Evolutionary conservation across 2,329 filamentous ascomycete genomes (phyloP).

Genomic region (Pestalotiopsis sp.): DNA sequence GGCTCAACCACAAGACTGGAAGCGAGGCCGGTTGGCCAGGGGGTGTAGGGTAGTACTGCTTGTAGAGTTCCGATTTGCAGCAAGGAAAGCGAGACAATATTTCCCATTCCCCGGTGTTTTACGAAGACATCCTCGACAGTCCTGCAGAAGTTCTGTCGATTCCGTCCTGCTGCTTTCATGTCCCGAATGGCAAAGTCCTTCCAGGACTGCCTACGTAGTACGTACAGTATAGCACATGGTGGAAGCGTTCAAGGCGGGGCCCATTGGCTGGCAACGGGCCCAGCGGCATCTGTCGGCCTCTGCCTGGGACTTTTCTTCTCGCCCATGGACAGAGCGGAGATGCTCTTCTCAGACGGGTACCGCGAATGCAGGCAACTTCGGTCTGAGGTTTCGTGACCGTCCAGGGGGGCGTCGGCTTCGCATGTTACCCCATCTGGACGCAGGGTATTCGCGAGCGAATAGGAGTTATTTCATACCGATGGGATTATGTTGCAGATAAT

Average conservation of each 20-base stretch:
- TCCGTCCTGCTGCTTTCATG: background rate
- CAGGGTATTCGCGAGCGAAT: background rate
- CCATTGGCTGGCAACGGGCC: background rate
- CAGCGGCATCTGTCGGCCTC: background rate
- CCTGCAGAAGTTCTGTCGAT: background rate
- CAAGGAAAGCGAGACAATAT: background rate
- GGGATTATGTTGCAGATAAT: background rate
- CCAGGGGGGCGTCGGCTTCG: background rate
- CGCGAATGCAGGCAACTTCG: background rate
- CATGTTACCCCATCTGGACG: background rate
- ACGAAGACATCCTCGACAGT: background rate
- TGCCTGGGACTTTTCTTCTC: background rate
- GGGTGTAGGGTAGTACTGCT: background rate
- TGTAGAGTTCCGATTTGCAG: background rate
- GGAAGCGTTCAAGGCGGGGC: background rate
- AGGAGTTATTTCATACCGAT: background rate
- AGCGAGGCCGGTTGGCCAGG: background rate
- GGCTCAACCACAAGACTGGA: background rate
- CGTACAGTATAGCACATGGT: background rate
- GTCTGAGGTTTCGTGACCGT: background rate
- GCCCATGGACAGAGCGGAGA: background rate
- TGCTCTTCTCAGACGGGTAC: background rate
- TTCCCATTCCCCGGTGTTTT: background rate
- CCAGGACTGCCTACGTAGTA: background rate
- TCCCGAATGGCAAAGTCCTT: background rate